A percentile compares a stretch with the other conserved stretches of the same genome.
These are phyloP conservation scores for Tylopilus sp. DNA, from an alignment of 1,284 basidiomycete species.

Conservation along the genomic window DNA sequence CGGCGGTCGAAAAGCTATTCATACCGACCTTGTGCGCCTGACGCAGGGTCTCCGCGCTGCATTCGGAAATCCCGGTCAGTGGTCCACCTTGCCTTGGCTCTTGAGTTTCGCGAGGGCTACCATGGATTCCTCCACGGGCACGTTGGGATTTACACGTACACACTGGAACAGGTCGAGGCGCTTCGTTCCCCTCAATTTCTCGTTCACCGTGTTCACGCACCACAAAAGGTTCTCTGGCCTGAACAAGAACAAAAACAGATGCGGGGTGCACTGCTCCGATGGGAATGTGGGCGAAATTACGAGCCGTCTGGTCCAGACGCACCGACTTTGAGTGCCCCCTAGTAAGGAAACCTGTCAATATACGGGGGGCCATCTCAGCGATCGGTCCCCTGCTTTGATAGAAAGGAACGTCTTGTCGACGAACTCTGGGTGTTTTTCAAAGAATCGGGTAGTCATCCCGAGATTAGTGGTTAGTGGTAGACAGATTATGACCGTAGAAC, in stretches of 20 bases:
- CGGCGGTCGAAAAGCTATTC: not conserved
- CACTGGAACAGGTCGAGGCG: constrained; percentile 48
- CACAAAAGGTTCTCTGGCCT: constrained; percentile 37
- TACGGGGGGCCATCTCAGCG: not conserved
- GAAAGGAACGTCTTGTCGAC: constrained; percentile 47
- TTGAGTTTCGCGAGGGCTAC: constrained; percentile 33
- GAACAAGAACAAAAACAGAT: not conserved
- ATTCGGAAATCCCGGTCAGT: constrained; percentile 55
- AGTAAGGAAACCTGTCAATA: not conserved
- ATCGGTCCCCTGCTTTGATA: constrained; percentile 29
- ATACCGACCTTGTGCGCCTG: constrained; percentile 39
- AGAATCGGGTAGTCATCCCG: constrained; percentile 44
- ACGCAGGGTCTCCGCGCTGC: constrained; percentile 44
- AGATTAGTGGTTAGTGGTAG: constrained; percentile 41
- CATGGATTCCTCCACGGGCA: constrained; percentile 38
- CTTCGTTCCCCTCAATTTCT: constrained; percentile 44
- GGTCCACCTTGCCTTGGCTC: constrained; percentile 44
- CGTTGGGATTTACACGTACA: constrained; percentile 37
- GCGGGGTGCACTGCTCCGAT: not conserved
- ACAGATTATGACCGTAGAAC: constrained; percentile 31
- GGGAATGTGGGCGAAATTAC: not conserved
- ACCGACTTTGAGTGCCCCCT: constrained; percentile 7
- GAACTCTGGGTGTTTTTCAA: constrained; percentile 50
- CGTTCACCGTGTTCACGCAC: constrained; percentile 39
- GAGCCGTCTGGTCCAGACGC: constrained; percentile 5